Conservation (phyloP, 73 alveolate genomes). For the Tetrahymena malaccensis region DNA sequence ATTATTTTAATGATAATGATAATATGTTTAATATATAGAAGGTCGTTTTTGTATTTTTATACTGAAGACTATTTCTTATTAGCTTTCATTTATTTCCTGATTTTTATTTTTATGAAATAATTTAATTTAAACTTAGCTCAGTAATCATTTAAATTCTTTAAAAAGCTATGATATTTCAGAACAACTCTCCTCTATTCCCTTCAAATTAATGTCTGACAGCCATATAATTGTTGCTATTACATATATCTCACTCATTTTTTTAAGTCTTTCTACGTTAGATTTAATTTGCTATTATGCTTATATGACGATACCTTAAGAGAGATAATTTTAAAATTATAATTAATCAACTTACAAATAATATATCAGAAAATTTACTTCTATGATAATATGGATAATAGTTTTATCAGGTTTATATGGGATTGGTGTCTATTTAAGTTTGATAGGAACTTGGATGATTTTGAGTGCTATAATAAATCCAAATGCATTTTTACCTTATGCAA, state of each 20-base stretch:
- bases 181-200: neutral
- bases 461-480: neutral
- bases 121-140: too few species aligned
- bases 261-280: neutral
- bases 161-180: neutral
- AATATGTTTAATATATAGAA: too few species aligned
- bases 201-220: neutral
- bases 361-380: neutral
- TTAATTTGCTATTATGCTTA: neutral
- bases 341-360: neutral
- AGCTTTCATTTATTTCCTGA: too few species aligned
- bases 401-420: neutral
- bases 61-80: too few species aligned
- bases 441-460: neutral
- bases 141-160: neutral
- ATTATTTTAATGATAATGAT: too few species aligned
- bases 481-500: conserved; percentile 1
- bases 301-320: neutral
- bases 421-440: neutral
- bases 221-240: neutral
- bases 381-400: neutral
- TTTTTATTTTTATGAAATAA: too few species aligned
- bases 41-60: too few species aligned
- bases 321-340: neutral
- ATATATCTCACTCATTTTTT: neutral